Base-by-base conservation (phyloP, 2,329 filamentous ascomycete genomes). In the Hypoxylon sp. region DNA sequence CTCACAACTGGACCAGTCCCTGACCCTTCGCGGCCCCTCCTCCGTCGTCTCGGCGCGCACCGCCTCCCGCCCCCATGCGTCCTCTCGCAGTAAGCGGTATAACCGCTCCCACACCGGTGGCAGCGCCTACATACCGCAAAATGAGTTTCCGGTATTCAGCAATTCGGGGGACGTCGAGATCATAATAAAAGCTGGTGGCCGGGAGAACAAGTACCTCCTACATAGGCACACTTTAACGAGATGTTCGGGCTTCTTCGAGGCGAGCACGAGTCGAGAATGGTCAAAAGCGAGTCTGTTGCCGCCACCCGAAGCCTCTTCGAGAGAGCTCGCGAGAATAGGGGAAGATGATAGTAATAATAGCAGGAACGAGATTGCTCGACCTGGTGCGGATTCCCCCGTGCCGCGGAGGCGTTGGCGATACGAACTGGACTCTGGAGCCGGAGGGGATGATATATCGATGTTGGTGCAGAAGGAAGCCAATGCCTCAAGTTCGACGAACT, bases 191-290 rank as follows among this genome's bases (percentile, higher is more conserved):
- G 80, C 83, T 9, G 77, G 88, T 43, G 79, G 83, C 55, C 84
- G 86, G 67, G 88, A 94, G 72, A 89, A 90, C 68, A 82, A 89
- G 55, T 97, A 97, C 69, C 79, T 97, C 35, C 79, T 97, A 48
- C 93, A 97, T 73, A 82, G 87, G 52, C 81, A 97, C 65, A 96
- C 93, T 29, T 76, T 97, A 61, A 87, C 89, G 21, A 89, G 95
- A 71, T 96, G 89, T 66, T 96, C 91, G 4, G 91, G 91, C 11
- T 97, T 96, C 76, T 97, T 97, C 69, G 90, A 96, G 71, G 88
- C 89, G 16, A 90, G 86, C 67, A 91, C 87, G 32, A 91, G 85
- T 64, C 85, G 87, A 49, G 87, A 92, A 68, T 95, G 90, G 90
- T 84, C 86, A 16, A 74, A 74, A 52, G 71, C 74, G 5, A 72